These are phyloP conservation scores for Podospora pseudocomata DNA, from an alignment of 495 filamentous ascomycete genomes.

Conservation along the genomic window DNA sequence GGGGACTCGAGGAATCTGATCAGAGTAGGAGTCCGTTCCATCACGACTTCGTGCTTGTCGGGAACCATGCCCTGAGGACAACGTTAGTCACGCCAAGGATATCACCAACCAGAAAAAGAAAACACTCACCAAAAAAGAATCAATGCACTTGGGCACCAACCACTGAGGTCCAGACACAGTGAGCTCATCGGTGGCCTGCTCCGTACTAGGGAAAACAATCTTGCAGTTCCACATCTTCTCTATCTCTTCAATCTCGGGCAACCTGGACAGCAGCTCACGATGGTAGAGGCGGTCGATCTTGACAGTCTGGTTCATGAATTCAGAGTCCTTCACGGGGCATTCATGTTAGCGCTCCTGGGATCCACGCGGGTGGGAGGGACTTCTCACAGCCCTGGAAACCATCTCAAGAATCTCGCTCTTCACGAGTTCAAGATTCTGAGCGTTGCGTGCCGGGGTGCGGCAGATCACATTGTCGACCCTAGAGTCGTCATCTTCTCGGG, in stretches of 20 bases:
- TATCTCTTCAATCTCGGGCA: conserved; percentile 84
- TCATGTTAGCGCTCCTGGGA: conserved; percentile 9
- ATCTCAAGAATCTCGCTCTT: conserved; percentile 99
- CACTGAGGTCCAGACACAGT: conserved; percentile 94
- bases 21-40: conserved; percentile 69
- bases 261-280: conserved; percentile 82
- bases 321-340: conserved; percentile 63
- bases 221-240: conserved; percentile 99
- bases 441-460: conserved; percentile 93
- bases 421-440: conserved; percentile 90
- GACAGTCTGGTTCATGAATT: conserved; percentile 90
- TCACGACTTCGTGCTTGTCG: conserved; percentile 84
- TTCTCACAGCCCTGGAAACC: conserved; percentile 84
- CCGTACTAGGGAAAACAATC: conserved; percentile 93
- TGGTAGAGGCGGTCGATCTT: conserved; percentile 93
- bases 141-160: conserved; percentile 92
- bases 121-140: conserved; percentile 75
- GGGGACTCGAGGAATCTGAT: conserved; percentile 72
- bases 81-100: not conserved
- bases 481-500: conserved; percentile 93
- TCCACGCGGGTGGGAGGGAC: not conserved
- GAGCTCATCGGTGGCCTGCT: conserved; percentile 93
- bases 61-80: conserved; percentile 80
- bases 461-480: conserved; percentile 99
- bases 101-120: conserved; percentile 3